Evolutionary conservation across 805 yeast genomes (phyloP).

Genomic region (baker's yeast (Saccharomyces cerevisiae)): DNA sequence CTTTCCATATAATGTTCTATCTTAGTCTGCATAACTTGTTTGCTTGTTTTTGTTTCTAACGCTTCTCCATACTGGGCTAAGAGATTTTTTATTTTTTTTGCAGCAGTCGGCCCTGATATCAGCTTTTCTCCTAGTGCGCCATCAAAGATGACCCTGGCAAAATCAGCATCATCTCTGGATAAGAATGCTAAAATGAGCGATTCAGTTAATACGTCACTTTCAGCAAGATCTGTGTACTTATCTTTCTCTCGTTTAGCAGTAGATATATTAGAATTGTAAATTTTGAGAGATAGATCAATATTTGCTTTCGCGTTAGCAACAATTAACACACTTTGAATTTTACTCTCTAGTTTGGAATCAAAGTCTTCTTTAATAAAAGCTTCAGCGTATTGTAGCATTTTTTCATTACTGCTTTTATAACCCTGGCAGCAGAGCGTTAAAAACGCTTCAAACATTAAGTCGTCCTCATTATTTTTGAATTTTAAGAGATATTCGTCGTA

Average conservation of each 20-base stretch:
- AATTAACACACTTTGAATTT: slow-evolving; percentile 35
- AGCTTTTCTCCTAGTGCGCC: slow-evolving; percentile 36
- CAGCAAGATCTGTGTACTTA: slow-evolving; percentile 27
- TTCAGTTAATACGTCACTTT: slow-evolving; percentile 40
- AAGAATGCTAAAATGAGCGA: slow-evolving; percentile 38
- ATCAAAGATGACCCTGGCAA: slow-evolving; percentile 44
- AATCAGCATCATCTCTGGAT: slow-evolving; percentile 42
- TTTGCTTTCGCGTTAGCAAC: slow-evolving; percentile 36
- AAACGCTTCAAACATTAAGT: slow-evolving; percentile 36
- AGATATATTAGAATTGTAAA: slow-evolving; percentile 41
- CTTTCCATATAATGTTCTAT: neutral
- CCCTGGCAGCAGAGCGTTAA: slow-evolving; percentile 36
- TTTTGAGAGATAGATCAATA: slow-evolving; percentile 33
- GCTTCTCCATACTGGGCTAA: slow-evolving; percentile 48
- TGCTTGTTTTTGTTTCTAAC: slow-evolving; percentile 35
- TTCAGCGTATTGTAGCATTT: slow-evolving; percentile 34
- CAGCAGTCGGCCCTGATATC: slow-evolving; percentile 35
- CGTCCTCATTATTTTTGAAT: slow-evolving; percentile 34
- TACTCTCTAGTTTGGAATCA: slow-evolving; percentile 24
- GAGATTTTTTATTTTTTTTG: slow-evolving; percentile 34
- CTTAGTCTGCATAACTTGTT: slow-evolving; percentile 5
- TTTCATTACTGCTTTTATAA: slow-evolving; percentile 26
- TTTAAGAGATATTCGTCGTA: slow-evolving; percentile 35
- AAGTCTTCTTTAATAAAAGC: slow-evolving; percentile 26
- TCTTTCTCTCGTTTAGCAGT: slow-evolving; percentile 31